Evolutionary conservation across 805 yeast species (phyloP), one percentile per base, ranked within the genome.

Genomic region (Zygosaccharomyces bailii): DNA sequence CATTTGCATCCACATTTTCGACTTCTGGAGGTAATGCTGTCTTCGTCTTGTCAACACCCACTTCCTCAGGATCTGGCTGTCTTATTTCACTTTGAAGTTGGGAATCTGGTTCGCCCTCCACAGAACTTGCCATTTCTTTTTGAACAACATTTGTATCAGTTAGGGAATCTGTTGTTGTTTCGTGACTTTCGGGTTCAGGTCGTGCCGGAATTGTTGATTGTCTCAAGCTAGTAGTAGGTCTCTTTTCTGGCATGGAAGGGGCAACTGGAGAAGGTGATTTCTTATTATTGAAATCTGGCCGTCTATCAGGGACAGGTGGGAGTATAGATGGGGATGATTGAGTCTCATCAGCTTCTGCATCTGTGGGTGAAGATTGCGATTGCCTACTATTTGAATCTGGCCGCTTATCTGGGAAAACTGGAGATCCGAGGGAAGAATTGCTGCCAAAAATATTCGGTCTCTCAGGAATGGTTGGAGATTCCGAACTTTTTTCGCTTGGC

Each of bases 201-300:
- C 21, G n/a, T 17, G 23, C 24, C 27, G 19, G 43, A 43, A 17
- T 19, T 7, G 7, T 17, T 8, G 30, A 17, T 16, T 37, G 10
- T 17, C 20, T 37, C 11, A 25, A 20, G 18, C 17, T 11, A 24
- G 23, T 3, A 7, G 14, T 32, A 5, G 41, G 44, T 23, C 49
- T 53, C 34, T 49, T 43, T 31, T 33, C 18, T 34, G 54, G 55
- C 21, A 46, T 37, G 5, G 25, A 7, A 19, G 57, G 51, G 16
- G 24, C 30, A 24, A 13, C 37, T 6, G 31, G 21, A 5, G 20
- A 30, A 16, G 25, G 24, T 13, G 42, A 42, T 16, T 45, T 42
- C 19, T 14, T 34, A 13, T 14, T 30, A 23, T 14, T 20, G 17
- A 4, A 3, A 7, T 24, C 20, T 9, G 31, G 32, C 6, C 17